Percentiles rank a stretch among this genome's conserved stretches.
Evolutionary conservation across 2,329 filamentous ascomycete genomes (phyloP).

Genomic region (Dothidotthia symphoricarpi): DNA sequence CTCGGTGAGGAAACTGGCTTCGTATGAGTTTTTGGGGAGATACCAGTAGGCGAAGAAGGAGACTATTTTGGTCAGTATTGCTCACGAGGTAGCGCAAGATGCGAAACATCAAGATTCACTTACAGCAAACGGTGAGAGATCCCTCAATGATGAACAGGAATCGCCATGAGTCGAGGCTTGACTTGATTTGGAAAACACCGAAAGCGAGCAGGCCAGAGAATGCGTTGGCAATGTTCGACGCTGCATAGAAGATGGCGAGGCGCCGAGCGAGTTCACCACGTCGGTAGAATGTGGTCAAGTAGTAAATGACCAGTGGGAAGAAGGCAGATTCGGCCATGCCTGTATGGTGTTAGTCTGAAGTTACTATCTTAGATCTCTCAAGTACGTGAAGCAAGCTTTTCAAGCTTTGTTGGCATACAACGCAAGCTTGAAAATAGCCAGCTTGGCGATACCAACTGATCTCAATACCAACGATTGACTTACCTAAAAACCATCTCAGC

Average conservation of each 20-base stretch:
- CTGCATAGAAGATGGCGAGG: constrained; percentile 72
- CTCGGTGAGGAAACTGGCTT: constrained; percentile 63
- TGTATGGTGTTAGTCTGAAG: constrained; percentile 12
- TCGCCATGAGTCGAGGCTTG: constrained; percentile 58
- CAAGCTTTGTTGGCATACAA: constrained; percentile 9
- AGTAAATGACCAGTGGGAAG: constrained; percentile 68
- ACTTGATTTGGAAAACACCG: constrained; percentile 58
- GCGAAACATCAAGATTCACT: not conserved
- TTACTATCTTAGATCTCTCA: not conserved
- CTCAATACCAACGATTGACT: constrained; percentile 3
- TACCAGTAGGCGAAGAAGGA: constrained; percentile 67
- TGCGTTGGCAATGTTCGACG: constrained; percentile 69
- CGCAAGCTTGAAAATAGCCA: constrained; percentile 4
- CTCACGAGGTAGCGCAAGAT: not conserved
- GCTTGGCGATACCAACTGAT: no score
- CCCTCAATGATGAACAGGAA: constrained; percentile 66
- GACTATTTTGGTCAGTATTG: constrained; percentile 32
- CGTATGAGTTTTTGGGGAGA: constrained; percentile 62
- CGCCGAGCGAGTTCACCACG: constrained; percentile 68
- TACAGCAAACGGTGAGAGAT: constrained; percentile 56
- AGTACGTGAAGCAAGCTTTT: constrained; percentile 5
- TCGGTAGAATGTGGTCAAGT: constrained; percentile 63
- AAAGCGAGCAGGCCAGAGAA: constrained; percentile 62
- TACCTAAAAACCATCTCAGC: constrained; percentile 66
- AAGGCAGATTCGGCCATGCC: constrained; percentile 65